A percentile compares a stretch with the other conserved stretches of the same genome.
These are phyloP conservation scores for Rachicladosporium sp. DNA, from an alignment of 2,329 filamentous ascomycete species.

Conservation along the genomic window DNA sequence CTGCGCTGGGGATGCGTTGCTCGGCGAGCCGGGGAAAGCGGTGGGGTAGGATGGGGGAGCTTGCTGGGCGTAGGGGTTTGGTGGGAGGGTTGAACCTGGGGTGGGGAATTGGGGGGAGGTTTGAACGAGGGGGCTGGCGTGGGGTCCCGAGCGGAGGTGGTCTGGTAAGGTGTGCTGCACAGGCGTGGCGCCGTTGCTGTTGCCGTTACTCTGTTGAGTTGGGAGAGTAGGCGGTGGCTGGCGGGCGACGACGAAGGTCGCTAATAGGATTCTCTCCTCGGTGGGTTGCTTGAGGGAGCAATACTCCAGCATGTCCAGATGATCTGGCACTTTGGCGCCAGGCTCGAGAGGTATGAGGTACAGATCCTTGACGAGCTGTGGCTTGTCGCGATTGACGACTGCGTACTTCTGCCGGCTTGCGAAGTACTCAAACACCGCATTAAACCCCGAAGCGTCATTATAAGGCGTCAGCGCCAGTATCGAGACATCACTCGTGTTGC, in stretches of 20 bases:
- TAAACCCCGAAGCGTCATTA: constrained; percentile 52
- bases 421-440: constrained; percentile 80
- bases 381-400: constrained; percentile 56
- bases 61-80: constrained; percentile 25
- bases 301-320: constrained; percentile 77
- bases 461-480: constrained; percentile 60
- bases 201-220: constrained; percentile 5
- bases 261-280: constrained; percentile 64
- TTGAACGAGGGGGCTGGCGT: constrained; percentile 1
- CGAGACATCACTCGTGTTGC: constrained; percentile 68
- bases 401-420: constrained; percentile 70
- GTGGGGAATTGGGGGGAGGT: constrained; percentile 2
- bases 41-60: too few relatives aligned
- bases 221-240: constrained; percentile 25
- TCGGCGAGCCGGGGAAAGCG: too few relatives aligned
- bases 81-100: constrained; percentile 16
- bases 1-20: constrained; percentile 15
- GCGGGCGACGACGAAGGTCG: constrained; percentile 73
- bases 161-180: constrained; percentile 23
- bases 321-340: constrained; percentile 62
- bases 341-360: constrained; percentile 79
- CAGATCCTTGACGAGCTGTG: constrained; percentile 64
- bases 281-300: constrained; percentile 63
- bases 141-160: constrained; percentile 15
- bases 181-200: constrained; percentile 18